Percentiles rank a stretch among this genome's conserved stretches.
Evolutionary conservation across 1,284 basidiomycete species (phyloP).

Genomic region (Exobasidium rhododendri): DNA sequence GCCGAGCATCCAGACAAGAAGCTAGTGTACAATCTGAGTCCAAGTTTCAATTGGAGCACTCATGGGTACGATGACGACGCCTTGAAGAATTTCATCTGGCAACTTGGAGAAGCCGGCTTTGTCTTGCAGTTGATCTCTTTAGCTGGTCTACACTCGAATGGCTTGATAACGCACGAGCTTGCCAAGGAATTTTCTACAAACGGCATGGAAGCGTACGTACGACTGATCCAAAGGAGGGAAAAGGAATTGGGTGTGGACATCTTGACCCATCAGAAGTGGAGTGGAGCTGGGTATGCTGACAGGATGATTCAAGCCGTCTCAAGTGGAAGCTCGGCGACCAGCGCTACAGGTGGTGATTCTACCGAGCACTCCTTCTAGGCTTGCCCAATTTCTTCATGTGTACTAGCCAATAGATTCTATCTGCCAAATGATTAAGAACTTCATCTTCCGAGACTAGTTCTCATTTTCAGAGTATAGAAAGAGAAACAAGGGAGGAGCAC

Average conservation of each 20-base stretch:
- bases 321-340: slow-evolving; percentile 45
- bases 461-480: too few relatives aligned
- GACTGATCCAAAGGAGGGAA: slow-evolving; percentile 51
- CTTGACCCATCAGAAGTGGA: slow-evolving; percentile 54
- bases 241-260: slow-evolving; percentile 52
- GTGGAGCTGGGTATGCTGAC: slow-evolving; percentile 49
- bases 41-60: slow-evolving; percentile 86
- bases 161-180: slow-evolving; percentile 48
- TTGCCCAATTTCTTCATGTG: too few relatives aligned
- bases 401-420: too few relatives aligned
- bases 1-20: slow-evolving; percentile 70
- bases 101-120: slow-evolving; percentile 49
- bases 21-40: slow-evolving; percentile 92
- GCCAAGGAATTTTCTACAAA: slow-evolving; percentile 63
- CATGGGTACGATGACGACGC: slow-evolving; percentile 71
- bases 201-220: slow-evolving; percentile 53
- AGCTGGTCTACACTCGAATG: slow-evolving; percentile 50
- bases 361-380: slow-evolving; percentile 31
- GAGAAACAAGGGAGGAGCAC: too few relatives aligned
- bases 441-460: too few relatives aligned
- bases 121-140: slow-evolving; percentile 55
- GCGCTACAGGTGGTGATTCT: slow-evolving; percentile 45
- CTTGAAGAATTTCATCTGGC: slow-evolving; percentile 54
- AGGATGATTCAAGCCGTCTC: slow-evolving; percentile 49
- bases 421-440: too few relatives aligned